Evolutionary conservation across 2,329 filamentous ascomycete species (phyloP), one percentile per base, ranked within the genome.

Genomic region (Fusarium camptoceras): DNA sequence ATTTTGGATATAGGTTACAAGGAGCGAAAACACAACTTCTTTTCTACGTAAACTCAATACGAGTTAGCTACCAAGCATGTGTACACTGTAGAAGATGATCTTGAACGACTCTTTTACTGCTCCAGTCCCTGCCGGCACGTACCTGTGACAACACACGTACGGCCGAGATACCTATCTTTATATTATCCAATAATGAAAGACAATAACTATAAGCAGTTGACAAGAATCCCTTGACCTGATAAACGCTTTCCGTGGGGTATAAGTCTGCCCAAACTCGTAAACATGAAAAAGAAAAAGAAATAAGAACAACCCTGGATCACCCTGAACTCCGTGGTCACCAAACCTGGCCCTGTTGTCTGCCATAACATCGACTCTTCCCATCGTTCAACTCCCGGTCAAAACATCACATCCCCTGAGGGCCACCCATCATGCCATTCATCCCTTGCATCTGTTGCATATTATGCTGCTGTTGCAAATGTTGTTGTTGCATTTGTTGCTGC

Each of bases 371-470:
- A 54, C 54, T 56, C 59, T 59, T 48, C 42, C 59, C 62, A 42
- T 50, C 25, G 31, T 34, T 47, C 39, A 48, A 39, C 30, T 54
- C 31, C 58, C 28, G 14, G 34, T 31, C 18, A 31, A 18, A 16
- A 37, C 51, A 50, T 75, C 80, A 84, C 82, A 85, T 85, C 41
- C 82, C 83, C 70, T 85, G 83, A 22, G 81, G 80, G 15, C 82
- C 82, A 14, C 82, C 83, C 84, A 86, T 86, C 83, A 88, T 87
- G 27, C 83, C 81, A 55, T 83, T 71, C 69, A 73, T 71, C 30
- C 71, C 70, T 24, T 74, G 71, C 67, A 74, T 71, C 28, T 73
- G 71, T n/a, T 74, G 72, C 62, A 73, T 57, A n/a, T 73, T 71
- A n/a, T 73, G 72, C 43, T 78, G 75, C 25, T 78, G 76, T 11